Evolutionary conservation across 805 yeast genomes (phyloP), one percentile per base, ranked within the genome.

Genomic region (Cyberlindnera amylophila): DNA sequence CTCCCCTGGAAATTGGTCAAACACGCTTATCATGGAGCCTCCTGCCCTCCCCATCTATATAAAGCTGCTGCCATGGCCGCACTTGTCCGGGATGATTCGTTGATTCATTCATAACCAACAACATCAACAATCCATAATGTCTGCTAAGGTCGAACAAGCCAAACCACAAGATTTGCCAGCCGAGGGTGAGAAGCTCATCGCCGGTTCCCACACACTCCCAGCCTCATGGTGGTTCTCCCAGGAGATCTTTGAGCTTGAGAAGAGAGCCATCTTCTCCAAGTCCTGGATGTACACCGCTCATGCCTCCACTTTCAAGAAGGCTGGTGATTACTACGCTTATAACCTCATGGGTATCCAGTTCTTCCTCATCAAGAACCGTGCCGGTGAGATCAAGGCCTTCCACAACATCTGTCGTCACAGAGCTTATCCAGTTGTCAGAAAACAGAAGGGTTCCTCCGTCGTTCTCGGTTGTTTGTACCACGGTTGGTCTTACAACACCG

Each of bases 171-270:
- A 47, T 21, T 61, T 54, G 37, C 47, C 44, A 10, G 51, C 54
- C 24, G 57, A 47, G n/a, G 67, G 58, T n/a, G 36, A 43, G 35
- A 24, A 28, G 13, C 38, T 31, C 9, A 42, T 44, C 2, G 70
- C 69, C 17, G 70, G 71, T 23, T 65, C 64, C 45, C 78, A 77
- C 60, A 78, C 84, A 0, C 66, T 78, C 35, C 84, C 84, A 23
- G 79, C 83, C 10, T 74, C 81, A 15, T 78, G 83, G 83, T 78
- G 82, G 82, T 74, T 75, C 15, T 74, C 81, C 10, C 76, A 74
- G 42, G 74, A 74, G 46, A 72, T 78, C 36, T 74, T 73, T 53
- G 82, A 78, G 34, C 64, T 77, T 43, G 84, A 78, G 55, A 78
- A 74, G 52, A 66, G 81, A 52, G 71, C 82, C 13, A 67, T 78